These are phyloP conservation scores for Crithidia mellificae DNA, from an alignment of 208 protist genomes.

Conservation along the genomic window DNA sequence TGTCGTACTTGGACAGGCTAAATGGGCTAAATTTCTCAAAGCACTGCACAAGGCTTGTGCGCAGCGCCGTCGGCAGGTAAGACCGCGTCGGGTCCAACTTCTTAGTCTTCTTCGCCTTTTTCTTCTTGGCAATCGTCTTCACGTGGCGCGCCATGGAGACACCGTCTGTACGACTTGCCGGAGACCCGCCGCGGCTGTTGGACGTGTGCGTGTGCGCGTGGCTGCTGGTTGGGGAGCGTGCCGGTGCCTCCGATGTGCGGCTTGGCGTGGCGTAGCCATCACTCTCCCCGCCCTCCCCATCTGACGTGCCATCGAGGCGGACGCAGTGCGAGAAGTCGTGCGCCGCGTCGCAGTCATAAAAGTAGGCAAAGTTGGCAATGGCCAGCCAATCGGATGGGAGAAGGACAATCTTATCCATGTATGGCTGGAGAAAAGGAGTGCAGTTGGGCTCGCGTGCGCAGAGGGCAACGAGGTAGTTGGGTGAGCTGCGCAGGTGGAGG, in stretches of 20 bases:
- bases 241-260: not conserved
- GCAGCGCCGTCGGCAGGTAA: conserved; percentile 81
- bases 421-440: conserved; percentile 82
- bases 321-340: conserved; percentile 18
- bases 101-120: not conserved
- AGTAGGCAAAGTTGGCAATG: conserved; percentile 85
- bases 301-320: too few relatives aligned
- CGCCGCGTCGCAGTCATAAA: conserved; percentile 46
- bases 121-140: too few relatives aligned
- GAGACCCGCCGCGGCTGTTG: not conserved
- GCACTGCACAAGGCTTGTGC: conserved; percentile 75
- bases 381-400: conserved; percentile 95
- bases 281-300: not conserved
- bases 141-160: not conserved
- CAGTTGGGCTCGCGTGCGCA: conserved; percentile 75
- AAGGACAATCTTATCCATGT: conserved; percentile 79
- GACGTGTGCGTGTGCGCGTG: not conserved
- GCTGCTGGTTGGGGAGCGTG: not conserved
- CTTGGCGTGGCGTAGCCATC: not conserved
- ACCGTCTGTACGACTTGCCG: not conserved
- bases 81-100: conserved; percentile 10
- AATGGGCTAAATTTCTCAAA: conserved; percentile 93
- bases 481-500: conserved; percentile 89
- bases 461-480: conserved; percentile 91
- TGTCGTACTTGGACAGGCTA: conserved; percentile 95